Percentiles rank a stretch among this genome's conserved stretches.
phyloP scores from a whole-genome alignment of 225 moss, liverwort and hornwort species.

The Ulota crispa region DNA sequence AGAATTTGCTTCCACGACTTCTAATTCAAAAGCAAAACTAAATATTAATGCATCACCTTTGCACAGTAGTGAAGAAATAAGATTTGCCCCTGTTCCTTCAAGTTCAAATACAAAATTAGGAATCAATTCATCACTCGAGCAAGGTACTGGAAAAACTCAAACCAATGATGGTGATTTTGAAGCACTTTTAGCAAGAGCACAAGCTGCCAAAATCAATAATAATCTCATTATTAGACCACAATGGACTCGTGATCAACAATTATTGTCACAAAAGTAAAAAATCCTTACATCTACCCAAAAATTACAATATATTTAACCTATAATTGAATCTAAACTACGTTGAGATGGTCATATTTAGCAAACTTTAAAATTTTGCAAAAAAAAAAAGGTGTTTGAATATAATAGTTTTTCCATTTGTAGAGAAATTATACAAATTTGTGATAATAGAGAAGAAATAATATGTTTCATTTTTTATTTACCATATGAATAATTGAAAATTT shows the following conservation, averaged over 20 bases:
- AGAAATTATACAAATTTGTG: neutral
- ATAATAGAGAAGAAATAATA: neutral
- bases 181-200: neutral
- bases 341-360: neutral
- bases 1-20: neutral
- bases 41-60: neutral
- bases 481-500: neutral
- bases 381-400: neutral
- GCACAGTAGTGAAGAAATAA: neutral
- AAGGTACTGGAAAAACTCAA: neutral
- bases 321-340: neutral
- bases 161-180: neutral
- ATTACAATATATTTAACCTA: neutral
- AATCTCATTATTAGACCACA: neutral
- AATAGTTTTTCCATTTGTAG: neutral
- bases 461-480: neutral
- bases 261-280: conserved; percentile 1
- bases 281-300: neutral
- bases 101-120: neutral
- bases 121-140: neutral
- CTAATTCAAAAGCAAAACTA: neutral
- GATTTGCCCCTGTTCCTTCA: neutral
- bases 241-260: neutral
- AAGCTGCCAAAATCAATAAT: neutral
- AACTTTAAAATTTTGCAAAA: neutral